Evolutionary conservation across 352 stramenopile species (phyloP).

Genomic region (Phytophthora sojae): DNA sequence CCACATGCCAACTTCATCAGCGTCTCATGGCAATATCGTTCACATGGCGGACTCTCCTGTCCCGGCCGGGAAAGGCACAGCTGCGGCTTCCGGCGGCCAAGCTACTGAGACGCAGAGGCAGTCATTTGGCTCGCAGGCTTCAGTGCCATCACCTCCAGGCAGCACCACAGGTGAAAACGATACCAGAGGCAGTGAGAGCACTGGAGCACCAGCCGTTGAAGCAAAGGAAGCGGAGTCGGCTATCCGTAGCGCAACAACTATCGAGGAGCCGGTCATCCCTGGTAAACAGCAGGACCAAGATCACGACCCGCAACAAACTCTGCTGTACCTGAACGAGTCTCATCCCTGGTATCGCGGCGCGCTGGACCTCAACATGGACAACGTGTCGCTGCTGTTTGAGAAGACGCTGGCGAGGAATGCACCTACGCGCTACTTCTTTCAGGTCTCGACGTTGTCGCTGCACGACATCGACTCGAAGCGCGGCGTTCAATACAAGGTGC

Average conservation of each 20-base stretch:
- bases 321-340: conserved; percentile 79
- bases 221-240: conserved; percentile 27
- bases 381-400: conserved; percentile 83
- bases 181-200: conserved; percentile 12
- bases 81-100: conserved; percentile 11
- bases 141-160: neutral
- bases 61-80: conserved; percentile 17
- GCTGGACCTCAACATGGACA: conserved; percentile 78
- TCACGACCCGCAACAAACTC: conserved; percentile 49
- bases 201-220: conserved; percentile 22
- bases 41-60: conserved; percentile 64
- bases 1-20: conserved; percentile 52
- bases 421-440: conserved; percentile 86
- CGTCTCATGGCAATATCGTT: conserved; percentile 77
- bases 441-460: conserved; percentile 79
- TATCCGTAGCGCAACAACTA: conserved; percentile 19
- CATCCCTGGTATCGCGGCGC: conserved; percentile 85
- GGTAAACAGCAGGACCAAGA: conserved; percentile 31
- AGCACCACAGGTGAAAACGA: conserved; percentile 16
- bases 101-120: conserved; percentile 22
- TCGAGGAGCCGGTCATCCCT: conserved; percentile 16
- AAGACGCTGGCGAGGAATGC: conserved; percentile 81
- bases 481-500: conserved; percentile 86
- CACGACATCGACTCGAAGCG: conserved; percentile 85
- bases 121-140: conserved; percentile 17